Conservation (phyloP, 192 early-diverging fungal genomes). For the Dissophora globulifera region DNA sequence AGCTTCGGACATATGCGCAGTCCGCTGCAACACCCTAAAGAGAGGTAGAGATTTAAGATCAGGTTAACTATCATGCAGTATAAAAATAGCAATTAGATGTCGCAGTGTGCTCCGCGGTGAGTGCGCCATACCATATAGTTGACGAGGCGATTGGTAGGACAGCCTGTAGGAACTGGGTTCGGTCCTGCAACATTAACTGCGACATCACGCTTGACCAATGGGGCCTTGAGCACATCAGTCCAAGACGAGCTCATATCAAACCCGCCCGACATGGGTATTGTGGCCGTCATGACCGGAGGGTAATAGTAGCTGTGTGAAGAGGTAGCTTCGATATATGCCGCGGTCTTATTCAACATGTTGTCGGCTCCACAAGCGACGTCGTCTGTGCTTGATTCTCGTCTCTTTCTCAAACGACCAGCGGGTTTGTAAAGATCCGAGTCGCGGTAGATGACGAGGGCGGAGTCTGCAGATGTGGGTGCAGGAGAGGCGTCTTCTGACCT, state of each 20-base stretch:
- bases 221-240: conserved; percentile 14
- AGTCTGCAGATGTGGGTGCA: neutral
- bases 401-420: neutral
- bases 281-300: conserved; percentile 24
- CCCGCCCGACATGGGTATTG: conserved; percentile 13
- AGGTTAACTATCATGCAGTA: neutral
- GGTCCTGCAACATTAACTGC: conserved; percentile 37
- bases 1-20: conserved; percentile 71
- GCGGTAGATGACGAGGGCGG: conserved; percentile 33
- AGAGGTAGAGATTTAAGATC: conserved; percentile 4
- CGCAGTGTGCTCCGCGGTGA: too few species aligned
- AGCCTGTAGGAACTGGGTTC: conserved; percentile 44
- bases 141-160: conserved; percentile 47
- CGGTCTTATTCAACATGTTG: conserved; percentile 19
- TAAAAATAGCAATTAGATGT: too few species aligned
- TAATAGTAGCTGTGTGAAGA: conserved; percentile 36
- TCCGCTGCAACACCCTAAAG: conserved; percentile 76
- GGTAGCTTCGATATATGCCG: neutral
- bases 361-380: conserved; percentile 32
- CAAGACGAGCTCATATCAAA: conserved; percentile 34
- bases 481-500: conserved; percentile 40
- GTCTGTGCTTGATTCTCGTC: conserved; percentile 7
- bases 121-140: conserved; percentile 48
- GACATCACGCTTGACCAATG: conserved; percentile 26
- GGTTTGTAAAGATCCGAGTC: conserved; percentile 49